Evolutionary conservation across 305 asterid species (phyloP).

Genomic region (Fraxinus dipetala): DNA sequence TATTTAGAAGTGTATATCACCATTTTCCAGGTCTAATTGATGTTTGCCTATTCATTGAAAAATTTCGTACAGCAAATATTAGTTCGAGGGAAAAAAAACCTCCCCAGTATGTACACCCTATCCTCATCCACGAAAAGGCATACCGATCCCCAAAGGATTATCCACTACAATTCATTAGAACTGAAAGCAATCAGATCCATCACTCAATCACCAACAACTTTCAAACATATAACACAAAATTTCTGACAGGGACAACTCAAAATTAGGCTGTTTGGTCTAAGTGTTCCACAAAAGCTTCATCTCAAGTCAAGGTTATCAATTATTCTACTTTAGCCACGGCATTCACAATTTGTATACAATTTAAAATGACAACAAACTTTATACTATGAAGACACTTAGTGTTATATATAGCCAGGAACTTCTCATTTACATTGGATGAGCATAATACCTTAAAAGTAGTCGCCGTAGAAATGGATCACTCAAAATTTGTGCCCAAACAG

Average conservation of each 20-base stretch:
- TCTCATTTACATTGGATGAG: conserved; percentile 2
- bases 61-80: background rate
- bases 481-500: conserved; percentile 81
- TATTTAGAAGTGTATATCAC: background rate
- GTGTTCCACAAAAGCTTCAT: background rate
- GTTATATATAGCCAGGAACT: background rate
- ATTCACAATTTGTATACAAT: background rate
- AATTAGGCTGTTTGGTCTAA: background rate
- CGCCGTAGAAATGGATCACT: conserved; percentile 82
- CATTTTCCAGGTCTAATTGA: background rate
- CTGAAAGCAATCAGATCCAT: background rate
- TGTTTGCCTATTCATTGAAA: background rate
- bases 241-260: background rate
- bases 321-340: background rate
- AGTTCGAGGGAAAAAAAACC: background rate
- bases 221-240: background rate
- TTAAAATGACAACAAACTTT: conserved; percentile 10
- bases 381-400: background rate
- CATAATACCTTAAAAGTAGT: conserved; percentile 66
- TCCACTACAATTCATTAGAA: background rate
- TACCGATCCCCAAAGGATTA: background rate
- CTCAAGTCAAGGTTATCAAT: background rate
- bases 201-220: background rate
- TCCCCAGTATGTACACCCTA: background rate
- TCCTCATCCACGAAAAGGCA: background rate